Evolutionary conservation across 1,284 basidiomycete species (phyloP).

Genomic region (Irpex sp.): DNA sequence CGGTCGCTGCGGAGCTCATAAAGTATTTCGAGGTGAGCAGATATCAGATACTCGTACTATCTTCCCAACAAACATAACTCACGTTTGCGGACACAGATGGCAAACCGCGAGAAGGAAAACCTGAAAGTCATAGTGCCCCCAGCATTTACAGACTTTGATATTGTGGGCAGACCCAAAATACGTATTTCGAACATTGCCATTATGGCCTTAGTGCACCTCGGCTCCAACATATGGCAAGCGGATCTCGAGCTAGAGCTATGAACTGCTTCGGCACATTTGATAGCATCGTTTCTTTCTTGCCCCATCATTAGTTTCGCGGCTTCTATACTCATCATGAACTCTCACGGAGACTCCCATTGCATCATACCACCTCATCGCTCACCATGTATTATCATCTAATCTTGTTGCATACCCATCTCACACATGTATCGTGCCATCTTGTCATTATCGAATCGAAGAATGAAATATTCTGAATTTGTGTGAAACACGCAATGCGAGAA

Average conservation of each 20-base stretch:
- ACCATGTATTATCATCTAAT: no score
- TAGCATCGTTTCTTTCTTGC: no score
- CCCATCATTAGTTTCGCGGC: no score
- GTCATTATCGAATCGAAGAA: no score
- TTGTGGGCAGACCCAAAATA: neutral
- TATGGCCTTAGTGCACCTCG: neutral
- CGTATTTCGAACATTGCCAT: neutral
- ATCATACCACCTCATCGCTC: no score
- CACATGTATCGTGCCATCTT: no score
- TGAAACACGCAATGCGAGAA: no score
- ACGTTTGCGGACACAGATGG: neutral
- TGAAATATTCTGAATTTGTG: no score
- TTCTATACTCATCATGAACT: no score
- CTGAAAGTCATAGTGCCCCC: neutral
- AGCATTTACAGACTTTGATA: neutral
- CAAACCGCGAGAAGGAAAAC: neutral
- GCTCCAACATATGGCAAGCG: neutral
- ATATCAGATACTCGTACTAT: neutral
- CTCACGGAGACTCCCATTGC: no score
- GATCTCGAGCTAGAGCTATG: neutral
- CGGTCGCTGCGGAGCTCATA: neutral
- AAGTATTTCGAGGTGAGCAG: neutral
- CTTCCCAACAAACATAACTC: neutral
- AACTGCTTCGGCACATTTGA: neutral
- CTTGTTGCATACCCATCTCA: no score